A percentile compares a stretch with the other conserved stretches of the same genome.
Conservation (phyloP, 805 yeast genomes). For the Kuraishia piskuri region DNA sequence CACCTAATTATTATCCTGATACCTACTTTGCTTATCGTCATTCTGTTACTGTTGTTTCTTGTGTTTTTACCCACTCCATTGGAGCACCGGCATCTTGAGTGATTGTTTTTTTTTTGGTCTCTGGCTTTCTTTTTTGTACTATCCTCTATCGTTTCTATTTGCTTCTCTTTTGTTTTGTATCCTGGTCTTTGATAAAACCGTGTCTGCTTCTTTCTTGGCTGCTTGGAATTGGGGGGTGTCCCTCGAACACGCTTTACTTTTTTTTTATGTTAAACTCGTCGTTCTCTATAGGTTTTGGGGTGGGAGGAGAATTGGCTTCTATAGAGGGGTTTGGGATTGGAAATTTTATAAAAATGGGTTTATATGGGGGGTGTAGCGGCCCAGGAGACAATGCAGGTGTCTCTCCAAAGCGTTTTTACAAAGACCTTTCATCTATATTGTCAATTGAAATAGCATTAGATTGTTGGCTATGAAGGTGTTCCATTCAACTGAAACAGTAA, state of each 20-base stretch:
- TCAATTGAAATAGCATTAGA: not conserved
- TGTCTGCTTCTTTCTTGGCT: not conserved
- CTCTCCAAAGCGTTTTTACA: not conserved
- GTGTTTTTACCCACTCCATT: not conserved
- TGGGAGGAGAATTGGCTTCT: not conserved
- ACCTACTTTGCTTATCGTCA: not conserved
- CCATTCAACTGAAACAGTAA: no score
- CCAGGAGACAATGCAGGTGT: not conserved
- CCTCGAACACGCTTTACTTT: no score
- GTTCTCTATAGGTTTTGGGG: not conserved
- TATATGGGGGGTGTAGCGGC: no score
- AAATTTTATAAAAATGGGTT: not conserved
- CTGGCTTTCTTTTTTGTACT: not conserved
- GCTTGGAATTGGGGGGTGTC: not conserved
- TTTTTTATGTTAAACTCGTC: no score
- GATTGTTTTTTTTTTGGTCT: not conserved
- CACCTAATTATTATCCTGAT: not conserved
- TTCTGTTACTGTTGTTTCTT: not conserved
- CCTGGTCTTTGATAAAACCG: not conserved
- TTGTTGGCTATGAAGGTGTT: not conserved
- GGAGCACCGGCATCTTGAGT: not conserved
- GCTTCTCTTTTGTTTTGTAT: not conserved
- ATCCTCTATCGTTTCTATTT: not conserved
- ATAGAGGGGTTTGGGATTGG: not conserved
- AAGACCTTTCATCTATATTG: conserved; percentile 1